These are phyloP conservation scores for Pichia sp. DNA, from an alignment of 1,139 yeast species.

Conservation along the genomic window DNA sequence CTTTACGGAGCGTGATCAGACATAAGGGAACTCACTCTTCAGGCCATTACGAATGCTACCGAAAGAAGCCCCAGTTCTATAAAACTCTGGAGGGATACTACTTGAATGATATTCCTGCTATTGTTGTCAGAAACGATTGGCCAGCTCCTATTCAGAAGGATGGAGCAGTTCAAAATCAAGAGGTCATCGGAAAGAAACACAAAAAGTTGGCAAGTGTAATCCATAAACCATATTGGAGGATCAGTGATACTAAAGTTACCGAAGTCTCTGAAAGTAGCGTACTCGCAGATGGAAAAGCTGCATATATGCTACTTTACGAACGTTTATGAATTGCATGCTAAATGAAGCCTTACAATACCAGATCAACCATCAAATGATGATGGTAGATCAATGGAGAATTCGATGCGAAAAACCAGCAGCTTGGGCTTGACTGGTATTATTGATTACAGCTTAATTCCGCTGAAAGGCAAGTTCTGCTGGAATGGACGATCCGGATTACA, in stretches of 20 bases:
- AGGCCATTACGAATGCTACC: slow-evolving; percentile 86
- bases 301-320: slow-evolving; percentile 80
- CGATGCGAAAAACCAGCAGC: no score
- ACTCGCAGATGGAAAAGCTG: slow-evolving; percentile 65
- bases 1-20: slow-evolving; percentile 66
- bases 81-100: slow-evolving; percentile 31
- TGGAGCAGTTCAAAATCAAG: background rate
- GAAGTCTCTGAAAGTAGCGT: slow-evolving; percentile 63
- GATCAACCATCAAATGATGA: no score
- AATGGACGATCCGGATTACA: no score
- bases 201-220: slow-evolving; percentile 50
- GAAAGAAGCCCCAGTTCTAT: slow-evolving; percentile 59
- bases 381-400: no score
- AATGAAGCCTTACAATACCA: no score
- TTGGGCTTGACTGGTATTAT: no score
- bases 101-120: background rate
- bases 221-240: slow-evolving; percentile 77
- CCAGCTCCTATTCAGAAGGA: background rate
- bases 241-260: slow-evolving; percentile 67
- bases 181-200: slow-evolving; percentile 35
- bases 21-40: slow-evolving; percentile 87
- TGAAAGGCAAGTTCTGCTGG: no score
- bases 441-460: no score
- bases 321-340: background rate
- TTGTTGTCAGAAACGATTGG: background rate